Percentiles rank a stretch among this genome's conserved stretches.
phyloP scores from a whole-genome alignment of 352 stramenopile genomes.

The Bremia lactucae region DNA sequence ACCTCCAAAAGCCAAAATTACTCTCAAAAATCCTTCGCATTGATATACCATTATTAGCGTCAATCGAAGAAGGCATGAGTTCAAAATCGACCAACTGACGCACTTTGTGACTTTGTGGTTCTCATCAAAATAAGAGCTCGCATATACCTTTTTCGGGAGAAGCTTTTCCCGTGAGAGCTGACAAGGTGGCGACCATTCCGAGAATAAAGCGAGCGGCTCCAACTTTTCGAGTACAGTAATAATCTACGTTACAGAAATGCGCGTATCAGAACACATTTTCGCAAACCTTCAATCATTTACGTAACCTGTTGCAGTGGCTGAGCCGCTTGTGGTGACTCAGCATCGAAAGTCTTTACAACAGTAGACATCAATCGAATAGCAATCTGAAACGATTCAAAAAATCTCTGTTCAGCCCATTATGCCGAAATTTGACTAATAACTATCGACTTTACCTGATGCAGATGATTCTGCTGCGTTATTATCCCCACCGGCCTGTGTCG shows the following conservation, averaged over 20 bases:
- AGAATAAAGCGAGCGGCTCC: conserved; percentile 58
- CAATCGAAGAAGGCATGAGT: not conserved
- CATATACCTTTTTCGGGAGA: conserved; percentile 33
- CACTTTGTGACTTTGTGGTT: conserved; percentile 43
- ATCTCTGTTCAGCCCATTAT: not conserved
- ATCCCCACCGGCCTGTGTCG: conserved; percentile 34
- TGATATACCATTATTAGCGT: not conserved
- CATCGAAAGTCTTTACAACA: conserved; percentile 60
- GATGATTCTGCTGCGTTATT: conserved; percentile 60
- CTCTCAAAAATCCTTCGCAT: conserved; percentile 31
- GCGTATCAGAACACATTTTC: not conserved
- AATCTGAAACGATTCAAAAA: conserved; percentile 28
- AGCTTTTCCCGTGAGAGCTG: conserved; percentile 35
- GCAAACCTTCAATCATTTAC: not conserved
- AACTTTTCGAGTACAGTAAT: conserved; percentile 46
- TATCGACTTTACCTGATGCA: conserved; percentile 49
- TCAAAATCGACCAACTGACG: not conserved
- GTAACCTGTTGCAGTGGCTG: conserved; percentile 59
- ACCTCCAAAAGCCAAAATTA: conserved; percentile 34
- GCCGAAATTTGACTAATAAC: not conserved
- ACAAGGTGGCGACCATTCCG: conserved; percentile 63
- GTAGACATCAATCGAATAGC: conserved; percentile 39
- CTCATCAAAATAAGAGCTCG: conserved; percentile 51
- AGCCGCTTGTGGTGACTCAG: conserved; percentile 26
- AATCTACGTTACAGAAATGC: conserved; percentile 27